Percentiles rank a stretch among this genome's conserved stretches.
These are phyloP conservation scores for Ganoderma lingzhi DNA, from an alignment of 1,284 basidiomycete species.

Conservation along the genomic window DNA sequence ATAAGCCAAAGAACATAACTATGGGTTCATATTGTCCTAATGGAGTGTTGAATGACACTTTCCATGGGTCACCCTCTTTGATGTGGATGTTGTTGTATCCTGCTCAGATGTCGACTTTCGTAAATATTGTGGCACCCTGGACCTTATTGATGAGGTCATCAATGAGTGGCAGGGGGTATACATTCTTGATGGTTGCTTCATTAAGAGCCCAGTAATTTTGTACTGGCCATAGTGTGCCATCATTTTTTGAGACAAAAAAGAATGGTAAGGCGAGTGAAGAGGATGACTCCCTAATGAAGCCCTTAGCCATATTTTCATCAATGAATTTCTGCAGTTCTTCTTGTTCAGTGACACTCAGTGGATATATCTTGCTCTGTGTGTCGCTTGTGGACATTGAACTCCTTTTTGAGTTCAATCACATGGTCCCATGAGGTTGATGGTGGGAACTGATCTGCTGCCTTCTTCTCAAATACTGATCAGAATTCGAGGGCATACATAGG, in stretches of 20 bases:
- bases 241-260: constrained; percentile 49
- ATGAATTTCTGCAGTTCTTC: not conserved
- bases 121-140: constrained; percentile 9
- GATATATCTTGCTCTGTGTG: not conserved
- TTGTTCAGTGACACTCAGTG: not conserved
- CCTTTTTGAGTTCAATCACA: not conserved
- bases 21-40: constrained; percentile 11
- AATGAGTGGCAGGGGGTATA: constrained; percentile 16
- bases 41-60: constrained; percentile 13
- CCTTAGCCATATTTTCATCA: constrained; percentile 3
- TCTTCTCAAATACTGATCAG: constrained; percentile 6
- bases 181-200: constrained; percentile 42
- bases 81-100: constrained; percentile 20
- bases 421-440: constrained; percentile 5
- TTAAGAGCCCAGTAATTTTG: constrained; percentile 36
- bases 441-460: constrained; percentile 8
- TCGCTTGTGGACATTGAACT: not conserved
- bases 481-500: not conserved
- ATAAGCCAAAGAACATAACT: constrained; percentile 19
- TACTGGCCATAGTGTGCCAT: constrained; percentile 30
- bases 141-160: constrained; percentile 9
- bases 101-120: constrained; percentile 8
- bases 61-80: constrained; percentile 15
- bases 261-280: constrained; percentile 39
- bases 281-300: constrained; percentile 27